Percentiles rank a stretch among this genome's conserved stretches.
Conservation (phyloP, 2,329 filamentous ascomycete species). For the Fusarium sp. region DNA sequence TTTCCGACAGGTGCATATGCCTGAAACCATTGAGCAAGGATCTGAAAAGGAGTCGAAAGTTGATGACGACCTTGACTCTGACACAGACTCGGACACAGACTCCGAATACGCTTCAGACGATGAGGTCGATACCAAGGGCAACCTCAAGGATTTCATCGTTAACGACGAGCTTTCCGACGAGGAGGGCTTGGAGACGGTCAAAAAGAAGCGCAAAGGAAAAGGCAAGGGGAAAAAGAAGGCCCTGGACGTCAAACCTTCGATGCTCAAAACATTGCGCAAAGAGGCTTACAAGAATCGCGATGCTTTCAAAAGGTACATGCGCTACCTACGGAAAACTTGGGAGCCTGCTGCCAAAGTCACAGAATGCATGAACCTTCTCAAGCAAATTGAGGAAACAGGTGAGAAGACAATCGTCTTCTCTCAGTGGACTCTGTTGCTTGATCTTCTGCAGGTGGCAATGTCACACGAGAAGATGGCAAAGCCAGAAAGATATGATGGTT, state of each 20-base stretch:
- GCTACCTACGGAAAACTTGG: slow-evolving; percentile 76
- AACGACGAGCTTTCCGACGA: slow-evolving; percentile 51
- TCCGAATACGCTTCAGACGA: slow-evolving; percentile 51
- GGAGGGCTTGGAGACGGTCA: slow-evolving; percentile 5
- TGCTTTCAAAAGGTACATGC: slow-evolving; percentile 77
- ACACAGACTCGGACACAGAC: slow-evolving; percentile 46
- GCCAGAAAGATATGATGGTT: slow-evolving; percentile 82
- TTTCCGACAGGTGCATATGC: slow-evolving; percentile 80
- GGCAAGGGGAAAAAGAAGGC: slow-evolving; percentile 58
- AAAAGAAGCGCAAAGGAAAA: slow-evolving; percentile 43
- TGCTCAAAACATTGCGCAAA: slow-evolving; percentile 75
- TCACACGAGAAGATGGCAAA: slow-evolving; percentile 72
- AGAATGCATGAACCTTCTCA: slow-evolving; percentile 79
- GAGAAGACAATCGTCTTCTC: slow-evolving; percentile 83
- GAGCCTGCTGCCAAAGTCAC: slow-evolving; percentile 85
- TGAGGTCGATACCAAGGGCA: slow-evolving; percentile 54
- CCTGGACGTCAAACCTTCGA: slow-evolving; percentile 61
- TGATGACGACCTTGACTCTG: slow-evolving; percentile 48
- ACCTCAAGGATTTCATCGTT: slow-evolving; percentile 69
- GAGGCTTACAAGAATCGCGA: slow-evolving; percentile 73
- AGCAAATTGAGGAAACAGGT: slow-evolving; percentile 70
- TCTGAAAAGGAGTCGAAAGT: slow-evolving; percentile 54
- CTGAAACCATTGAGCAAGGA: slow-evolving; percentile 60
- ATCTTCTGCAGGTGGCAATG: slow-evolving; percentile 78
- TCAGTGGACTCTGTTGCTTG: slow-evolving; percentile 82